phyloP scores from a whole-genome alignment of 148 eudicot species.

The Talinum fruticosum region DNA sequence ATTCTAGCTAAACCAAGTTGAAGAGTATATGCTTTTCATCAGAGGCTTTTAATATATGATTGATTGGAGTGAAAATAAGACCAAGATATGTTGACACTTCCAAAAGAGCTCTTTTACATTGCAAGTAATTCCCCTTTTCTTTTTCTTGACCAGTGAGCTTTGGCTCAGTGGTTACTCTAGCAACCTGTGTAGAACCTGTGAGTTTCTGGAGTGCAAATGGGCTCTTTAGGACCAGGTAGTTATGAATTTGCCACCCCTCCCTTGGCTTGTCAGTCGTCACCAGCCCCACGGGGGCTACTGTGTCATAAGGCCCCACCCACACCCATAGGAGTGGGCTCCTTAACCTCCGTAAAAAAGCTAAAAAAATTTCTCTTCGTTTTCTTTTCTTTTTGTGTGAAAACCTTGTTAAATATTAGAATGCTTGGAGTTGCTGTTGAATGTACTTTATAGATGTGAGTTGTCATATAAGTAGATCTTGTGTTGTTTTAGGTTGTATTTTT shows the following conservation, averaged over 20 bases:
- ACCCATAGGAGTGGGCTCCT: too few relatives aligned
- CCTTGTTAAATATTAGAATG: not conserved
- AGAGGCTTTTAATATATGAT: not conserved
- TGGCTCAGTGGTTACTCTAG: too few relatives aligned
- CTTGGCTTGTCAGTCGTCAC: not conserved
- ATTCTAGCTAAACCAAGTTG: not conserved
- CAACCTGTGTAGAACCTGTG: too few relatives aligned
- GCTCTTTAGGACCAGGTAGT: too few relatives aligned
- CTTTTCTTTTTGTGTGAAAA: not conserved
- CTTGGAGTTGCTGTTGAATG: not conserved
- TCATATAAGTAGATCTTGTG: not conserved
- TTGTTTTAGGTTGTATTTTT: conserved; percentile 64
- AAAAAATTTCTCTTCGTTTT: not conserved
- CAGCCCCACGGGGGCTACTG: not conserved
- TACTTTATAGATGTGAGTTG: not conserved
- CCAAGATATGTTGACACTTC: not conserved
- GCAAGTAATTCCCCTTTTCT: too few relatives aligned
- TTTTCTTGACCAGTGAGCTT: too few relatives aligned
- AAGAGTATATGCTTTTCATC: not conserved
- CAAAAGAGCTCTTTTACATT: not conserved
- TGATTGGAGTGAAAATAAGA: not conserved
- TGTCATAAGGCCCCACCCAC: too few relatives aligned
- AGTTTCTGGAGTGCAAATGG: too few relatives aligned
- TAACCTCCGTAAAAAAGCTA: too few relatives aligned
- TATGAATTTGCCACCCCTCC: too few relatives aligned